A percentile compares a stretch with the other conserved stretches of the same genome.
Conservation (phyloP, 345 rosid genomes). For the Carallia brachiata region DNA sequence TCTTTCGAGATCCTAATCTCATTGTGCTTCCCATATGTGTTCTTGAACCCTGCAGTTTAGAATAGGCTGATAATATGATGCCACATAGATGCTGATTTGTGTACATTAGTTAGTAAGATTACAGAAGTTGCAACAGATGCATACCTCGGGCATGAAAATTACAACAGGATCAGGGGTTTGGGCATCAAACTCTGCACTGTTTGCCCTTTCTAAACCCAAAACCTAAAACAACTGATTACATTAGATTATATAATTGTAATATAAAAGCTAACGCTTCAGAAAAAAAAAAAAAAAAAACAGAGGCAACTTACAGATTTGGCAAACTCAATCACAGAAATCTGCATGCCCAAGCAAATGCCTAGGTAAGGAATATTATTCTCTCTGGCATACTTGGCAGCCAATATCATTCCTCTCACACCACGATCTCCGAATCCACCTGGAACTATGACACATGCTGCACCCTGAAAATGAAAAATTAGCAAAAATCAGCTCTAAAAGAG, state of each 20-base stretch:
- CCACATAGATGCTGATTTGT: background rate
- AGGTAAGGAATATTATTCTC: conserved; percentile 35
- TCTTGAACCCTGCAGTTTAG: conserved; percentile 28
- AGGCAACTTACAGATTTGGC: conserved; percentile 37
- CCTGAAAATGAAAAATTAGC: conserved; percentile 15
- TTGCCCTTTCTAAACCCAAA: conserved; percentile 27
- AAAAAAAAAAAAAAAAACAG: conserved; percentile 3
- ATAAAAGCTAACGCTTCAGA: conserved; percentile 3
- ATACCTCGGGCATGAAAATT: conserved; percentile 38
- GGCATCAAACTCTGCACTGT: conserved; percentile 27
- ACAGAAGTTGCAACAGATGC: background rate
- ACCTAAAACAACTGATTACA: conserved; percentile 46
- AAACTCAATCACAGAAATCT: conserved; percentile 35
- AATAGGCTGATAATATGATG: background rate
- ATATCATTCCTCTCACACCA: conserved; percentile 35
- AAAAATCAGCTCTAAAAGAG: background rate
- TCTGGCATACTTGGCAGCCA: conserved; percentile 40
- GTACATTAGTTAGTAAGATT: background rate
- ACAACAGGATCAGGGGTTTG: conserved; percentile 31
- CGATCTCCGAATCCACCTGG: conserved; percentile 42
- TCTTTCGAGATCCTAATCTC: conserved; percentile 37
- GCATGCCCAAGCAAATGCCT: conserved; percentile 40
- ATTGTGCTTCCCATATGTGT: conserved; percentile 42
- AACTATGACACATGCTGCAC: conserved; percentile 31
- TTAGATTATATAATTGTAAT: background rate